phyloP scores from a whole-genome alignment of 2,329 filamentous ascomycete species.

The Cladosporium sp. region DNA sequence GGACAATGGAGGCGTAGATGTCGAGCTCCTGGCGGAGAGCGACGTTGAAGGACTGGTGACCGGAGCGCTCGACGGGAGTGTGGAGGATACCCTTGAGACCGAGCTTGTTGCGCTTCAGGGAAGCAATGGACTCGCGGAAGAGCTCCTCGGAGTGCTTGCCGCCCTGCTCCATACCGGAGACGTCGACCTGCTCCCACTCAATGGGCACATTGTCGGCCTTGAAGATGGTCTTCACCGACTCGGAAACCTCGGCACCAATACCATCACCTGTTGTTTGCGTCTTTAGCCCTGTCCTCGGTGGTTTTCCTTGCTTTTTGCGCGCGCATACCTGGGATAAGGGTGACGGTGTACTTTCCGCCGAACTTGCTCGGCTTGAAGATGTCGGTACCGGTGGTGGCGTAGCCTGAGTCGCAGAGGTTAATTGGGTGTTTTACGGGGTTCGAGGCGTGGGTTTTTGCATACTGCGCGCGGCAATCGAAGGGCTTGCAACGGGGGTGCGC shows the following conservation, averaged over 20 bases:
- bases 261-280: constrained; percentile 59
- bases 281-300: constrained; percentile 2
- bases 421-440: constrained; percentile 14
- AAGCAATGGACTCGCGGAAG: constrained; percentile 91
- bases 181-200: constrained; percentile 98
- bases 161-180: constrained; percentile 80
- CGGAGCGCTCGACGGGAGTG: constrained; percentile 92
- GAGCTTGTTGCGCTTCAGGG: constrained; percentile 96
- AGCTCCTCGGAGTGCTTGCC: constrained; percentile 86
- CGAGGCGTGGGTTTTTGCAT: constrained; percentile 27
- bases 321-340: constrained; percentile 78
- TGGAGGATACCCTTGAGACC: constrained; percentile 98
- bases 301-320: constrained; percentile 7
- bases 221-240: constrained; percentile 98
- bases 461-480: constrained; percentile 51
- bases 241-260: constrained; percentile 95
- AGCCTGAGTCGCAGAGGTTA: constrained; percentile 36
- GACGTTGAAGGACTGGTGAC: constrained; percentile 99
- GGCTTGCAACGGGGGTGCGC: constrained; percentile 40
- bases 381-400: constrained; percentile 83
- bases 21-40: constrained; percentile 98
- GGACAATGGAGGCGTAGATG: constrained; percentile 95
- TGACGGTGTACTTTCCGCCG: constrained; percentile 98
- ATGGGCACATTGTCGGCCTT: constrained; percentile 98
- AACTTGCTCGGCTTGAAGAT: constrained; percentile 99